A percentile compares a stretch with the other conserved stretches of the same genome.
These are phyloP conservation scores for Cercospora berteroae DNA, from an alignment of 2,329 filamentous ascomycete species.

Conservation along the genomic window DNA sequence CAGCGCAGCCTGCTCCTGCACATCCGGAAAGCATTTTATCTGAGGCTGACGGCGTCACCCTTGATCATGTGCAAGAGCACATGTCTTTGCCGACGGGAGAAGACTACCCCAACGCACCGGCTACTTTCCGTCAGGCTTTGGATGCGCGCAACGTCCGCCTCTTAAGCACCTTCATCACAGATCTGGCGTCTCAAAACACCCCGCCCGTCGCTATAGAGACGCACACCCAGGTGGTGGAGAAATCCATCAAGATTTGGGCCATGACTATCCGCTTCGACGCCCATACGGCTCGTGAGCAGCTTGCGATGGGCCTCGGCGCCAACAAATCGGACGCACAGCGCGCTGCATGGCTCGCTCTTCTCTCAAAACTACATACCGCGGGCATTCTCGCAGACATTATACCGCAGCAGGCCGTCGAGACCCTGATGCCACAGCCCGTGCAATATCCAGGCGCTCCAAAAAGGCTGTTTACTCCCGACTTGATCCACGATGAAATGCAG, in stretches of 20 bases:
- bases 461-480: slow-evolving; percentile 2
- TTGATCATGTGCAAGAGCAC: neutral
- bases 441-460: slow-evolving; percentile 10
- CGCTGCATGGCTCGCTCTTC: slow-evolving; percentile 10
- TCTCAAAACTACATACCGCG: slow-evolving; percentile 9
- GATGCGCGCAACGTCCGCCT: neutral
- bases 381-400: slow-evolving; percentile 5
- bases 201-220: neutral
- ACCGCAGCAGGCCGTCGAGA: neutral
- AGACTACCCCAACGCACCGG: slow-evolving; percentile 2
- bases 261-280: neutral
- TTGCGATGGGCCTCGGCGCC: neutral
- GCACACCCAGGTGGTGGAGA: neutral
- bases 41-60: neutral
- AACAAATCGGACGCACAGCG: neutral
- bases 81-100: neutral
- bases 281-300: neutral
- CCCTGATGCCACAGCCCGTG: neutral
- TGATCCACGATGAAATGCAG: slow-evolving; percentile 1
- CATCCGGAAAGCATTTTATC: neutral
- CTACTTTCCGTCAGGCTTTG: neutral
- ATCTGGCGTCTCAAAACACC: neutral
- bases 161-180: neutral
- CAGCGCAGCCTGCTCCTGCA: neutral
- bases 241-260: neutral